Evolutionary conservation across 2,329 filamentous ascomycete genomes (phyloP).

Genomic region (Hawksworthiomyces lignivorus): DNA sequence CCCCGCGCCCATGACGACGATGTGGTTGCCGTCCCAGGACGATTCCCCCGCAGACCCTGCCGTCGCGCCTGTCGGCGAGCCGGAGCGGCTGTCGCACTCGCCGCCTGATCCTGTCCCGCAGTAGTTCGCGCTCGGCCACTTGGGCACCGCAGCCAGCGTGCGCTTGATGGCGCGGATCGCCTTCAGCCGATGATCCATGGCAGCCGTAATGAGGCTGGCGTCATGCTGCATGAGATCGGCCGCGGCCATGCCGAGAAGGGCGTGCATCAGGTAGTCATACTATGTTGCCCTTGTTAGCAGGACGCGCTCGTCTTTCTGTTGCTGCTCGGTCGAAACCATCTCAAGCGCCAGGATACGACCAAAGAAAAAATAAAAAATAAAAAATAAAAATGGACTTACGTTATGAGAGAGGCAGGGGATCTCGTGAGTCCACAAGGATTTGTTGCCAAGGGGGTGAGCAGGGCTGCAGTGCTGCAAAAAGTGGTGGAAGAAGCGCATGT

Average conservation of each 20-base stretch:
- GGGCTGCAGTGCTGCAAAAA: conserved; percentile 56
- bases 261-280: conserved; percentile 64
- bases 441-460: conserved; percentile 56
- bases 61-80: not conserved
- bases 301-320: too few relatives aligned
- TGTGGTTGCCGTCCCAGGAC: not conserved
- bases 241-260: conserved; percentile 59
- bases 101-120: too few relatives aligned
- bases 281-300: too few relatives aligned
- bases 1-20: not conserved
- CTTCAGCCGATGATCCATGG: conserved; percentile 57
- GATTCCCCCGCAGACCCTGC: not conserved
- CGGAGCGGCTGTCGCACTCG: not conserved
- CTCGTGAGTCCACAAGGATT: conserved; percentile 58
- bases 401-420: conserved; percentile 61
- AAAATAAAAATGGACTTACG: too few relatives aligned
- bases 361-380: too few relatives aligned
- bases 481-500: conserved; percentile 64
- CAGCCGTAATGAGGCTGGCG: conserved; percentile 44
- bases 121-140: conserved; percentile 17
- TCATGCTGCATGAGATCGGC: conserved; percentile 52
- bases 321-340: too few relatives aligned
- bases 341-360: too few relatives aligned
- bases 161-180: conserved; percentile 56
- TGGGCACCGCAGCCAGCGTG: conserved; percentile 36